Evolutionary conservation across 75 land plant species (phyloP).

Genomic region (Ceratopteris richardii): DNA sequence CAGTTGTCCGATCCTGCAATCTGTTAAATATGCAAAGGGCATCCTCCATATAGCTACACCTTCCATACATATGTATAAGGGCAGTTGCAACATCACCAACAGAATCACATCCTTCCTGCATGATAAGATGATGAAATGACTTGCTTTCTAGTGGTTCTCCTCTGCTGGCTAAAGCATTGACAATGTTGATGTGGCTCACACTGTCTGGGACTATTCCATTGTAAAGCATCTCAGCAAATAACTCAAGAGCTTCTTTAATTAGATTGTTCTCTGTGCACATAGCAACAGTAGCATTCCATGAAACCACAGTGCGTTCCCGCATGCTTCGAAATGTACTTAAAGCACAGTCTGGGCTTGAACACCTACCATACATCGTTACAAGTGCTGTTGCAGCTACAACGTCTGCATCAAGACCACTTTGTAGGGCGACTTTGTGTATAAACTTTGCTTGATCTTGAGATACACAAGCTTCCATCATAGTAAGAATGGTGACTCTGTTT

Average conservation of each 20-base stretch:
- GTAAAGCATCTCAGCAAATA: conserved; percentile 39
- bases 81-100: conserved; percentile 17
- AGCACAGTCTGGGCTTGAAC: conserved; percentile 15
- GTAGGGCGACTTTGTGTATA: conserved; percentile 16
- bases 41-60: conserved; percentile 31
- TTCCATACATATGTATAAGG: conserved; percentile 45
- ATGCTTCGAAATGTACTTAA: conserved; percentile 39
- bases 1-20: conserved; percentile 43
- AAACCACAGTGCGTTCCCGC: conserved; percentile 38
- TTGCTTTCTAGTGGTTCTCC: neutral
- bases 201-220: conserved; percentile 27
- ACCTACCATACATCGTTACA: conserved; percentile 20
- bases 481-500: conserved; percentile 9
- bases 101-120: conserved; percentile 19
- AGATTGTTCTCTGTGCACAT: conserved; percentile 49
- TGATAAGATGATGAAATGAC: conserved; percentile 13
- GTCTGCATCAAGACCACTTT: conserved; percentile 21
- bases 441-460: conserved; percentile 3
- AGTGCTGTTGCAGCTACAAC: conserved; percentile 15
- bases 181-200: conserved; percentile 18
- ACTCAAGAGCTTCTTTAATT: conserved; percentile 31
- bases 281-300: conserved; percentile 58
- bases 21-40: conserved; percentile 51
- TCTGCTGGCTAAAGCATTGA: conserved; percentile 12
- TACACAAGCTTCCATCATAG: conserved; percentile 19